Base-by-base conservation (phyloP, 192 early-diverging fungal species). In the Coemansia sp. region DNA sequence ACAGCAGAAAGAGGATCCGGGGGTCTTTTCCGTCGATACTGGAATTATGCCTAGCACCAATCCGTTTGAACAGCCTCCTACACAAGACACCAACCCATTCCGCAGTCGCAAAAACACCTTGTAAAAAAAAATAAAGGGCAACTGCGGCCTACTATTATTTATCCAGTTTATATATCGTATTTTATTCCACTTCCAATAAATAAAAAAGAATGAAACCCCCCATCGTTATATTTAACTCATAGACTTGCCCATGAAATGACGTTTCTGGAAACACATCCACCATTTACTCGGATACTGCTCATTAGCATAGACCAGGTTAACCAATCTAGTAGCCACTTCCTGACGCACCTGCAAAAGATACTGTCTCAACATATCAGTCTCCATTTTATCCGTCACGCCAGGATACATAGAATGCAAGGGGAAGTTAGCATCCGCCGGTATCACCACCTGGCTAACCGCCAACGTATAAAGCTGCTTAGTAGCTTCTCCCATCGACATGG, bases 191-290 rank as follows among this genome's bases (percentile, higher is more conserved):
- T 18, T 12, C 48, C 59, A 5, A 62, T 56, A 16, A 29, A 52
- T 29, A 51, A 28, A 29, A 20, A 45, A 45, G 0, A 20, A 4
- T 17, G 49, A n/a, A n/a, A n/a, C n/a, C n/a, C n/a, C n/a, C n/a
- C n/a, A n/a, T n/a, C n/a, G n/a, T n/a, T n/a, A n/a, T 4, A 28
- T 3, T 55, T 52, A 82, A 65, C 85, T 85, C 64, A 93, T 82
- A 30, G 86, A 76, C 83, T 95, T 87, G 72, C 90, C 90, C 96
- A 99, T 99, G 72, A 99, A 99, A 84, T 97, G 95, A 69, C 95
- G 87, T 88, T 97, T 99, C 72, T 94, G 89, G 86, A 99, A 99
- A 73, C 92, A 91, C 87, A 99, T 85, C 97, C 97, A 99, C 96
- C 96, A 99, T 76, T 99, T 99, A 86, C 91, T 93, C 16, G 94